Conservation (phyloP, 257 asterid species). For the Capsicum rhomboideum region DNA sequence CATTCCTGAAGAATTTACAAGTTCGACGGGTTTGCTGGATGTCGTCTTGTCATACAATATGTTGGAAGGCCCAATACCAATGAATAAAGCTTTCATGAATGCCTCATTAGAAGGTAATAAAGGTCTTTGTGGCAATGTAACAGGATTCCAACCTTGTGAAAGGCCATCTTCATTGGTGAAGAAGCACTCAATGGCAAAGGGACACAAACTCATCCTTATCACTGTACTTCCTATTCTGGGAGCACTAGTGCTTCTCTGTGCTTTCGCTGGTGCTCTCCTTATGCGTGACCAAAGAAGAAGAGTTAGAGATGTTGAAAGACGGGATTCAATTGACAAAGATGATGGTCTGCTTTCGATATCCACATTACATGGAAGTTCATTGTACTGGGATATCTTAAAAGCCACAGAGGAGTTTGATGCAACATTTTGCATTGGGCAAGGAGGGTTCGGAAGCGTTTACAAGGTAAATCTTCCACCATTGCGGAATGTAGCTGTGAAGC, state of each 20-base stretch:
- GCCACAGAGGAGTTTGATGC: conserved; percentile 1
- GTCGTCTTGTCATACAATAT: neutral
- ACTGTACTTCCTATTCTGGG: neutral
- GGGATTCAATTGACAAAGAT: neutral
- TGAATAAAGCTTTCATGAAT: neutral
- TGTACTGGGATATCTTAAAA: conserved; percentile 1
- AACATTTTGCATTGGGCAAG: neutral
- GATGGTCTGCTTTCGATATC: neutral
- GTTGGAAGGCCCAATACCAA: neutral
- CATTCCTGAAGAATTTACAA: neutral
- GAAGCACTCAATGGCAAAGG: neutral
- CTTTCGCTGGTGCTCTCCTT: neutral
- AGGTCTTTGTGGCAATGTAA: neutral
- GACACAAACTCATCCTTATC: neutral
- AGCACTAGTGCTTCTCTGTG: neutral
- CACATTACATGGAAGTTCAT: neutral
- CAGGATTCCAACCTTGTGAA: neutral
- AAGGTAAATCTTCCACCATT: neutral
- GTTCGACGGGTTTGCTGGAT: neutral
- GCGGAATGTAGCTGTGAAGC: neutral
- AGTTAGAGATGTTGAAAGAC: neutral
- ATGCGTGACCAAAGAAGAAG: neutral
- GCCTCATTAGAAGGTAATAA: neutral
- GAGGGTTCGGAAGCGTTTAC: neutral
- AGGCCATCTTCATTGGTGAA: neutral